Conservation (phyloP, 495 filamentous ascomycete genomes). For the Penicillium crystallinum region DNA sequence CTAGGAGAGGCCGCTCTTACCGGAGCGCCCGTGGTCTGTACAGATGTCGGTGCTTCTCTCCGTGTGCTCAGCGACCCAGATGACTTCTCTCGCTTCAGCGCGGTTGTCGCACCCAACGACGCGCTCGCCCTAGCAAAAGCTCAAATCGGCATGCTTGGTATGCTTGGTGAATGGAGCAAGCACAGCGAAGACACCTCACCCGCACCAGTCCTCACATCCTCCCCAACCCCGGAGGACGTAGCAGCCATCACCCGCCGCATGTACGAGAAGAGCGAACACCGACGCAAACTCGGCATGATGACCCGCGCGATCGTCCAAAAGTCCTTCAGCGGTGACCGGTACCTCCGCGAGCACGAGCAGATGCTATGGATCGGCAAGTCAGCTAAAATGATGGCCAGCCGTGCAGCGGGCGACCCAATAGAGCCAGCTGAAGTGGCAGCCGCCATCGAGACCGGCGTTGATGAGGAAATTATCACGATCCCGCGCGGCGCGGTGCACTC, state of each 20-base stretch:
- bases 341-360: constrained; percentile 64
- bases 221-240: constrained; percentile 49
- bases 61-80: constrained; percentile 58
- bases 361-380: constrained; percentile 62
- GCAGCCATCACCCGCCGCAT: constrained; percentile 51
- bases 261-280: constrained; percentile 56
- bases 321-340: constrained; percentile 56
- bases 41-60: constrained; percentile 59
- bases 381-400: constrained; percentile 34
- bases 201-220: constrained; percentile 43
- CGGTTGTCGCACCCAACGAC: constrained; percentile 60
- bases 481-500: constrained; percentile 35
- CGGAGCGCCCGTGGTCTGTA: constrained; percentile 59
- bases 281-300: constrained; percentile 56
- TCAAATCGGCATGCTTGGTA: constrained; percentile 56
- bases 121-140: constrained; percentile 53
- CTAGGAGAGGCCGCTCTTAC: constrained; percentile 61
- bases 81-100: constrained; percentile 53
- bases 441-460: constrained; percentile 28
- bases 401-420: constrained; percentile 20
- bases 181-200: constrained; percentile 46
- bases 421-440: constrained; percentile 27
- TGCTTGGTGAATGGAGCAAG: constrained; percentile 55
- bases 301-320: constrained; percentile 56
- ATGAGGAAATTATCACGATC: constrained; percentile 38